These are phyloP conservation scores for Arabis hirsuta DNA, from an alignment of 345 rosid genomes.

Conservation along the genomic window DNA sequence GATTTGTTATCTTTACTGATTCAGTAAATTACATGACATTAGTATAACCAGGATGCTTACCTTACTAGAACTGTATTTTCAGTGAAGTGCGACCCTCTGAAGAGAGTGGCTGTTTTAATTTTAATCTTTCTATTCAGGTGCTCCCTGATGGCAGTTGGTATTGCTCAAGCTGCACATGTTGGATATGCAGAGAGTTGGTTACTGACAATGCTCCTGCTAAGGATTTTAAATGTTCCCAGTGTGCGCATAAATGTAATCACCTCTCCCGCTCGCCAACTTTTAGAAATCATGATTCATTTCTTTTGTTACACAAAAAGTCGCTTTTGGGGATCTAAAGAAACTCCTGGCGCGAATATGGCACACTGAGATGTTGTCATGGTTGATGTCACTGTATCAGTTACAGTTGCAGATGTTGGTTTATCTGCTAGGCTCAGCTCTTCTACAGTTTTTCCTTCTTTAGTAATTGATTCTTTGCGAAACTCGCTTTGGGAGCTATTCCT, in stretches of 20 bases:
- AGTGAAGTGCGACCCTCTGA: constrained; percentile 19
- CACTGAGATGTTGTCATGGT: constrained; percentile 7
- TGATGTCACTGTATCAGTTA: constrained; percentile 11
- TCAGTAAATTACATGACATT: constrained; percentile 16
- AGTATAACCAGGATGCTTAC: constrained; percentile 7
- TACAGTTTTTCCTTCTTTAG: constrained; percentile 27
- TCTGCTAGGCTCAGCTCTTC: constrained; percentile 22
- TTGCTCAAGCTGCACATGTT: constrained; percentile 89
- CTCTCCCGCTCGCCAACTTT: constrained; percentile 18
- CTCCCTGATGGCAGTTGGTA: constrained; percentile 96
- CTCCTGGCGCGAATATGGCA: not conserved
- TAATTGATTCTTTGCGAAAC: constrained; percentile 10
- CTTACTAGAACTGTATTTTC: constrained; percentile 8
- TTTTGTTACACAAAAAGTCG: constrained; percentile 8
- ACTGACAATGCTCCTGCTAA: constrained; percentile 52
- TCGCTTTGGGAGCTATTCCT: not conserved
- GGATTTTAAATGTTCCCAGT: constrained; percentile 76
- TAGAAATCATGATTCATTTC: constrained; percentile 11
- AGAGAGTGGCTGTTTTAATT: constrained; percentile 25
- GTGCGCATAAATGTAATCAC: constrained; percentile 83
- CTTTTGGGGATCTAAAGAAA: constrained; percentile 21
- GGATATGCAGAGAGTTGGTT: constrained; percentile 74
- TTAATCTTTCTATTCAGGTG: constrained; percentile 55
- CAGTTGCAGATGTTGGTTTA: constrained; percentile 25
- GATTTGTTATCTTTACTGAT: constrained; percentile 1